phyloP scores from a whole-genome alignment of 2,329 filamentous ascomycete genomes.

The Zymoseptoria pseudotritici region DNA sequence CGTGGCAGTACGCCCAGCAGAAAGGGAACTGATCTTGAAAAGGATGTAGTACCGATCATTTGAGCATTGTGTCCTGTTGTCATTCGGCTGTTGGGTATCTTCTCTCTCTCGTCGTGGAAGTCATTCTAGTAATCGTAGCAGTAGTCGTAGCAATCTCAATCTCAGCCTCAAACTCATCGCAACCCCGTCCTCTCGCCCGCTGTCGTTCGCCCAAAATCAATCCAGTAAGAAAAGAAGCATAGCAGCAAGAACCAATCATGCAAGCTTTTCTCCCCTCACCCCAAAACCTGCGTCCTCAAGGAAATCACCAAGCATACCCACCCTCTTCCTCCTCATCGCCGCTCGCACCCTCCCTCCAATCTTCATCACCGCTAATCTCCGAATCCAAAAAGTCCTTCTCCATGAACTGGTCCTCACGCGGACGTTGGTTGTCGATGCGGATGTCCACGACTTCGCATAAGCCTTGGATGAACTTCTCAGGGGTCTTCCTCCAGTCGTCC shows the following conservation, averaged over 20 bases:
- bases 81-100: not conserved
- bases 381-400: slow-evolving; percentile 66
- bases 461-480: slow-evolving; percentile 51
- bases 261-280: not conserved
- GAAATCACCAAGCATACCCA: slow-evolving; percentile 31
- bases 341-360: slow-evolving; percentile 48
- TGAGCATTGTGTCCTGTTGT: not conserved
- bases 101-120: too few species aligned
- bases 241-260: not conserved
- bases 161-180: not conserved
- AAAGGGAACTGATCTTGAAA: too few species aligned
- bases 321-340: slow-evolving; percentile 41
- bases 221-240: not conserved
- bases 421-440: slow-evolving; percentile 68
- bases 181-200: not conserved
- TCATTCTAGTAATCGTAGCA: not conserved
- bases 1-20: too few species aligned
- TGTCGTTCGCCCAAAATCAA: not conserved
- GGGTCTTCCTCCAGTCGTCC: slow-evolving; percentile 25
- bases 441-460: slow-evolving; percentile 65
- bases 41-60: not conserved
- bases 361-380: slow-evolving; percentile 51
- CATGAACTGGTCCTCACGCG: slow-evolving; percentile 57
- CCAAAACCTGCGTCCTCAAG: not conserved
- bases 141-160: not conserved